Conservation (phyloP, 2,329 filamentous ascomycete genomes). For the Trichoderma afroharzianum region DNA sequence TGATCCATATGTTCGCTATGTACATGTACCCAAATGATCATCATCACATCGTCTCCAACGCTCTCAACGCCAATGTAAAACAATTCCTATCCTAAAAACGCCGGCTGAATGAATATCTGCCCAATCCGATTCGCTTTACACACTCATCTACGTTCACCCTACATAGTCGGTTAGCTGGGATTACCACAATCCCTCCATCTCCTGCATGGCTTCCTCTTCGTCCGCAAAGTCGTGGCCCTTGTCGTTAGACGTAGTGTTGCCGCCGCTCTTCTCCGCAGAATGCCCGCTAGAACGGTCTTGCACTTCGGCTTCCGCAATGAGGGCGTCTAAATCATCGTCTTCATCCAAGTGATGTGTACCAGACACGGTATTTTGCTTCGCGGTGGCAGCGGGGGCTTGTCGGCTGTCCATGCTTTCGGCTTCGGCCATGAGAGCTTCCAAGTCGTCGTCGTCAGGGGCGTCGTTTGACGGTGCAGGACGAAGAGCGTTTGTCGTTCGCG, state of each 20-base stretch:
- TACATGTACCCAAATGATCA: background rate
- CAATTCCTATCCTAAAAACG: background rate
- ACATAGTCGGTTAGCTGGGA: background rate
- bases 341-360: background rate
- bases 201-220: conserved; percentile 66
- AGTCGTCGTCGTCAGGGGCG: conserved; percentile 44
- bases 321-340: conserved; percentile 43
- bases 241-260: conserved; percentile 9
- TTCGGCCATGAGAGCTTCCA: conserved; percentile 53
- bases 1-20: background rate
- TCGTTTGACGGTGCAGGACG: conserved; percentile 24
- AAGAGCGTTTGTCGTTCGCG: conserved; percentile 17
- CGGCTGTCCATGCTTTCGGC: conserved; percentile 32
- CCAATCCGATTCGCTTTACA: background rate
- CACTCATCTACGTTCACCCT: background rate
- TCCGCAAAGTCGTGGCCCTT: conserved; percentile 48
- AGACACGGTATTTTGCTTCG: background rate
- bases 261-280: background rate
- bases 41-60: background rate
- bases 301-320: conserved; percentile 49
- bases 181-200: conserved; percentile 56
- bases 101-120: background rate
- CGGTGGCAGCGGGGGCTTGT: background rate
- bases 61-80: background rate
- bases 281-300: conserved; percentile 19